These are phyloP conservation scores for Rutidosis leptorrhynchoides DNA, from an alignment of 129 eudicot genomes.

Conservation along the genomic window DNA sequence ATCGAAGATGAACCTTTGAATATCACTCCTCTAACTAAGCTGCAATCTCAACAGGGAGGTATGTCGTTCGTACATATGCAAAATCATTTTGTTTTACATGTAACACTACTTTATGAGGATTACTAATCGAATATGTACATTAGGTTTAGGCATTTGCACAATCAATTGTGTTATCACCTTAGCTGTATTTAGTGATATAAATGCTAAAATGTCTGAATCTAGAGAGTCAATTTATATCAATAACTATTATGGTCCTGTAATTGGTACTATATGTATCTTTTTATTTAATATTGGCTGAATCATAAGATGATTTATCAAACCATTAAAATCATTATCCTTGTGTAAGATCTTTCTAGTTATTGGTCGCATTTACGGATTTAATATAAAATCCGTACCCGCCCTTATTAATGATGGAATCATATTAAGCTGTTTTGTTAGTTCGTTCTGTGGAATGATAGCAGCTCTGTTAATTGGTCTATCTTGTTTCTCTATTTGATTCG, in stretches of 20 bases:
- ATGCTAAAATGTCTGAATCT: constrained; percentile 1
- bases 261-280: neutral
- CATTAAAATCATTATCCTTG: neutral
- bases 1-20: constrained; percentile 17
- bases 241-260: neutral
- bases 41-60: constrained; percentile 33
- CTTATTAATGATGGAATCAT: neutral
- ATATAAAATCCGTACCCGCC: neutral
- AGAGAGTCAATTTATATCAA: neutral
- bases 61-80: constrained; percentile 15
- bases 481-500: neutral
- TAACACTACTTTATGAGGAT: constrained; percentile 3
- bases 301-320: neutral
- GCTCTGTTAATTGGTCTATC: neutral
- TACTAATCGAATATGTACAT: neutral
- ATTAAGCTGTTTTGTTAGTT: neutral
- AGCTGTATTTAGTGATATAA: neutral
- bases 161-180: neutral
- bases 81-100: neutral
- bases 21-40: constrained; percentile 32
- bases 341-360: neutral
- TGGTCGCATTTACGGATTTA: neutral
- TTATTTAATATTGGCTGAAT: neutral
- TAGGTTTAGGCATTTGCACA: neutral
- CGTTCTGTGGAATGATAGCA: neutral